Percentiles rank a stretch among this genome's conserved stretches.
These are phyloP conservation scores for Davidsoniella eucalypti DNA, from an alignment of 2,329 filamentous ascomycete genomes.

Conservation along the genomic window DNA sequence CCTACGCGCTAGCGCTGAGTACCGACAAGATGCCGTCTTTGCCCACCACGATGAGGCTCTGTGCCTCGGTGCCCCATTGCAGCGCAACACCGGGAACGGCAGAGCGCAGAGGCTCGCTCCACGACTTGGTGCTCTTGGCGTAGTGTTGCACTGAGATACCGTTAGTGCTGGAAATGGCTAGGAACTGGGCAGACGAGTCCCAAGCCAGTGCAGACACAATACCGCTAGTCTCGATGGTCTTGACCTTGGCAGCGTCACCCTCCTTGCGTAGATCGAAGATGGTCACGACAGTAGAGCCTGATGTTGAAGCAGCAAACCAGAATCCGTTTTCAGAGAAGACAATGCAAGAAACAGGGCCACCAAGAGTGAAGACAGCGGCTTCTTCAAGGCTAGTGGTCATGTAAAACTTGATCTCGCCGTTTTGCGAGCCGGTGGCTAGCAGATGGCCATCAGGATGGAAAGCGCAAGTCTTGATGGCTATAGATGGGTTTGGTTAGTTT, in stretches of 20 bases:
- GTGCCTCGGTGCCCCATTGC: conserved; percentile 61
- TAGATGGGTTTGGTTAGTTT: conserved; percentile 15
- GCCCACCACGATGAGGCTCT: conserved; percentile 59
- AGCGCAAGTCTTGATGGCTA: conserved; percentile 57
- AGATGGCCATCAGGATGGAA: conserved; percentile 98
- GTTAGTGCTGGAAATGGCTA: conserved; percentile 64
- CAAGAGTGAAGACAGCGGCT: conserved; percentile 56
- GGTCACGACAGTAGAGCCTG: conserved; percentile 61
- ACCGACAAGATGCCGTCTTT: conserved; percentile 60
- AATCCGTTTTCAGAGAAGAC: conserved; percentile 93
- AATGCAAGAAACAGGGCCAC: conserved; percentile 56
- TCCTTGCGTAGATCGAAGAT: conserved; percentile 91
- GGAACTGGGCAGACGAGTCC: conserved; percentile 92
- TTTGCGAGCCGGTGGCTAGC: conserved; percentile 64
- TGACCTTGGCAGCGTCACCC: conserved; percentile 61
- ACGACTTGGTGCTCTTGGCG: conserved; percentile 69
- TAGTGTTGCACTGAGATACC: conserved; percentile 84
- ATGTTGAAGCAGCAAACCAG: conserved; percentile 74
- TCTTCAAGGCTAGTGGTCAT: conserved; percentile 65
- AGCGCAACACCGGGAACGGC: conserved; percentile 57
- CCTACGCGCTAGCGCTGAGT: conserved; percentile 37
- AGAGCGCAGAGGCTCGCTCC: conserved; percentile 71
- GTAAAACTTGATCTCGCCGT: conserved; percentile 75
- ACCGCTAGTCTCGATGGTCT: conserved; percentile 72
- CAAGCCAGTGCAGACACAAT: conserved; percentile 62